Conservation (phyloP, 441 rosid species). For the Isatis lusitanica region DNA sequence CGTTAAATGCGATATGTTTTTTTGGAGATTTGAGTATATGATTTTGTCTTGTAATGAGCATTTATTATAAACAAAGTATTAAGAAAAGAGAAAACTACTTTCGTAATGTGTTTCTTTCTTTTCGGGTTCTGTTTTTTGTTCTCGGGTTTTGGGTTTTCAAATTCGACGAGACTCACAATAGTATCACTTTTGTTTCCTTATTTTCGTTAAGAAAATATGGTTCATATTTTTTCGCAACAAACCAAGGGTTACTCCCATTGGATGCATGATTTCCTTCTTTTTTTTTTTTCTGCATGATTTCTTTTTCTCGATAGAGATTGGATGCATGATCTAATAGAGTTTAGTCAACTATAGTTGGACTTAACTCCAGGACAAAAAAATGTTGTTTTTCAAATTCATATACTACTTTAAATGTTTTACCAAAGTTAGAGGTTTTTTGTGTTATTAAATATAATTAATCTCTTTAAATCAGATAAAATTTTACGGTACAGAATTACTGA, state of each 20-base stretch:
- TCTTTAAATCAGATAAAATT: background rate
- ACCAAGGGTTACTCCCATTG: background rate
- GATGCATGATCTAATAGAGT: background rate
- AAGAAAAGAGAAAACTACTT: slow-evolving; percentile 4
- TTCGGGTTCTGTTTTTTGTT: slow-evolving; percentile 32
- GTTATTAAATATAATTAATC: background rate
- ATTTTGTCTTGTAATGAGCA: slow-evolving; percentile 33
- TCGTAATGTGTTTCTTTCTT: slow-evolving; percentile 31
- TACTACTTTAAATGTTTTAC: background rate
- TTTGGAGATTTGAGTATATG: slow-evolving; percentile 26
- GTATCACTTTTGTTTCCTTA: background rate
- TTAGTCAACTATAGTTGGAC: background rate
- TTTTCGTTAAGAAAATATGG: background rate
- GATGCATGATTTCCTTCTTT: slow-evolving; percentile 28
- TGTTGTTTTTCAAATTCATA: background rate
- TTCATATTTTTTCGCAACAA: background rate
- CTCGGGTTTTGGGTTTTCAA: slow-evolving; percentile 29
- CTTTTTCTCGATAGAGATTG: background rate
- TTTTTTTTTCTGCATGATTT: slow-evolving; percentile 8
- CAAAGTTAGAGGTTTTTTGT: background rate
- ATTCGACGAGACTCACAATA: background rate
- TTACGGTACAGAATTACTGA: background rate
- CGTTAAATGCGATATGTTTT: slow-evolving; percentile 9
- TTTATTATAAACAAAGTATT: background rate
- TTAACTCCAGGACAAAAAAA: background rate